Evolutionary conservation across 495 filamentous ascomycete genomes (phyloP).

Genomic region (Penicillium verhagenii): DNA sequence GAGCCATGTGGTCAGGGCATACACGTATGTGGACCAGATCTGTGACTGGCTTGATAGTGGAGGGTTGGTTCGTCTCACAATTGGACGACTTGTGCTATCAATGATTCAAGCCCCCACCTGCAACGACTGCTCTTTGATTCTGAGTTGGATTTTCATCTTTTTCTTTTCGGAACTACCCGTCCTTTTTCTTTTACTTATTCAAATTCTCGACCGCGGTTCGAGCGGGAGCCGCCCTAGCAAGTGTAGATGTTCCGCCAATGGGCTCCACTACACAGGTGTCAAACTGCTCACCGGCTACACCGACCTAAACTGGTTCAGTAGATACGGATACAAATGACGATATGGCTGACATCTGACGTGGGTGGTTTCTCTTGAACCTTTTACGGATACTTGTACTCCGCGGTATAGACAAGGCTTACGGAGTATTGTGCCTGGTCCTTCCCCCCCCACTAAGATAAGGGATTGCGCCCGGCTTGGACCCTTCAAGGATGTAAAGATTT

Average conservation of each 20-base stretch:
- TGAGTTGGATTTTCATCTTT: too few relatives aligned
- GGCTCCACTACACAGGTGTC: slow-evolving; percentile 9
- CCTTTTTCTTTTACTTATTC: neutral
- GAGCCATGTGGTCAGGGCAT: slow-evolving; percentile 12
- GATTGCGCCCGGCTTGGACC: slow-evolving; percentile 10
- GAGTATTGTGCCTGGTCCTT: neutral
- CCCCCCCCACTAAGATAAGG: slow-evolving; percentile 9
- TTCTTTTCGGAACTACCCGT: slow-evolving; percentile 11
- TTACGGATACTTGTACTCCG: too few relatives aligned
- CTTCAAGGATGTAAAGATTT: too few relatives aligned
- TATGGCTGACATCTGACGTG: slow-evolving; percentile 10
- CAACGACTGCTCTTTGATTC: neutral
- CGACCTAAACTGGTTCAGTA: neutral
- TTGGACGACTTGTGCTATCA: neutral
- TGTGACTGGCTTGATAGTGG: neutral
- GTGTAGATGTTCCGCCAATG: neutral
- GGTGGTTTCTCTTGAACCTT: neutral
- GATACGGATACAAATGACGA: slow-evolving; percentile 10
- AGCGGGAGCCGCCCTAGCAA: slow-evolving; percentile 7
- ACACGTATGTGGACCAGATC: neutral
- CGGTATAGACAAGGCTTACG: neutral
- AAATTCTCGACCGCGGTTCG: slow-evolving; percentile 3
- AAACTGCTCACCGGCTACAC: slow-evolving; percentile 20
- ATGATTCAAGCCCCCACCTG: slow-evolving; percentile 5
- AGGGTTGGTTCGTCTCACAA: neutral